Percentiles rank a stretch among this genome's conserved stretches.
phyloP scores from a whole-genome alignment of 495 filamentous ascomycete genomes.

The Trypethelium eluteriae region DNA sequence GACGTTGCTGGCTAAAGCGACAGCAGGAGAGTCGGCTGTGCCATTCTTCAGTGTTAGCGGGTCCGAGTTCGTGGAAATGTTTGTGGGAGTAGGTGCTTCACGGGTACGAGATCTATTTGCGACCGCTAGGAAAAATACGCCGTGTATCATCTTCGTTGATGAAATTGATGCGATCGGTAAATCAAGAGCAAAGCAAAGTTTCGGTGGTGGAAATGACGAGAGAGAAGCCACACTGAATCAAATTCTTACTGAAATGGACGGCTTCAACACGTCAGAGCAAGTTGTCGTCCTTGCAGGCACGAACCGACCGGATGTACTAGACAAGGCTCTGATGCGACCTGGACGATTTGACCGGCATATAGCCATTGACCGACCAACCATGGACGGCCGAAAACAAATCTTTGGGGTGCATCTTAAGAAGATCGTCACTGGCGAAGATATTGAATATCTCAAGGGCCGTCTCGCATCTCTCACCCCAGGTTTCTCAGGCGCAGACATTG shows the following conservation, averaged over 20 bases:
- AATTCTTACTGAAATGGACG: slow-evolving; percentile 98
- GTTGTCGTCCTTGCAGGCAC: slow-evolving; percentile 97
- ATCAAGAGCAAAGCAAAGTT: slow-evolving; percentile 66
- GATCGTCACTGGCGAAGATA: slow-evolving; percentile 82
- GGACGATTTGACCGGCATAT: slow-evolving; percentile 97
- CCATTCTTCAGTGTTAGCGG: slow-evolving; percentile 98
- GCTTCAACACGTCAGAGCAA: slow-evolving; percentile 95
- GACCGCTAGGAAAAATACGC: slow-evolving; percentile 88
- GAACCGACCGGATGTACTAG: slow-evolving; percentile 86
- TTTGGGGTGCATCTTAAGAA: slow-evolving; percentile 88
- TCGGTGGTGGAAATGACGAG: slow-evolving; percentile 90
- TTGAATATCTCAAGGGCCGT: slow-evolving; percentile 77
- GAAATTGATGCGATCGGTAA: slow-evolving; percentile 98
- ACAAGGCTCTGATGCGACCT: slow-evolving; percentile 91
- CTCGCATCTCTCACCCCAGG: slow-evolving; percentile 88
- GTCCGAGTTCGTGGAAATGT: slow-evolving; percentile 99
- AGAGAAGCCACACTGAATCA: slow-evolving; percentile 95
- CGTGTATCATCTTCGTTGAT: slow-evolving; percentile 99
- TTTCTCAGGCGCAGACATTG: slow-evolving; percentile 95
- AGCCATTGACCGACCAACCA: slow-evolving; percentile 83
- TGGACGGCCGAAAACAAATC: slow-evolving; percentile 94
- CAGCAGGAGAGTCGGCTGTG: slow-evolving; percentile 92
- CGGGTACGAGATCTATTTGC: slow-evolving; percentile 92
- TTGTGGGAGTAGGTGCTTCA: slow-evolving; percentile 94
- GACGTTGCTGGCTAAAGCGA: slow-evolving; percentile 92